Evolutionary conservation across 73 alveolate species (phyloP).

Genomic region (Blepharisma stoltei): DNA sequence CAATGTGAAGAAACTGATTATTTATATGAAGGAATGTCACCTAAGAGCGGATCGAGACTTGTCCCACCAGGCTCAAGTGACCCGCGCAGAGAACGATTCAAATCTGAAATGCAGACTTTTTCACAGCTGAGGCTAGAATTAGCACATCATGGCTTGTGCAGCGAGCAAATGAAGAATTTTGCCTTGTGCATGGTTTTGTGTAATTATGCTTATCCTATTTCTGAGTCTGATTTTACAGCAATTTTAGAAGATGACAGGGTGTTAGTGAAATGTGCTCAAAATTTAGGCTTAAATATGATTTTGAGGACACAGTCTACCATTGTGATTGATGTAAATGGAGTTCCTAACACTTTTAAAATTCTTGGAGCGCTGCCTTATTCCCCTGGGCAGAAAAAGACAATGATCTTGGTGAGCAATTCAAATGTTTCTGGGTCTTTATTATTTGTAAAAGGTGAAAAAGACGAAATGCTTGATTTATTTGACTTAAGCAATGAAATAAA

Average conservation of each 20-base stretch:
- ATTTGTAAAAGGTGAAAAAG: constrained; percentile 12
- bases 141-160: too few species aligned
- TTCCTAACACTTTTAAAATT: not conserved
- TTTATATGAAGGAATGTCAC: too few species aligned
- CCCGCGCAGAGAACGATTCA: too few species aligned
- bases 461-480: constrained; percentile 18
- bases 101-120: too few species aligned
- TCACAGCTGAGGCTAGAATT: too few species aligned
- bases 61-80: too few species aligned
- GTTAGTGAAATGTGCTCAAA: not conserved
- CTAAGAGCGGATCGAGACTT: too few species aligned
- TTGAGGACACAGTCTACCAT: not conserved
- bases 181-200: not conserved
- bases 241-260: constrained; percentile 9
- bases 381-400: not conserved
- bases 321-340: not conserved
- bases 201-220: not conserved
- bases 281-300: not conserved
- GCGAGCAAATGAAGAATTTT: not conserved
- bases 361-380: not conserved
- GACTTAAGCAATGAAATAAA: not conserved
- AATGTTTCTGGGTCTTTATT: not conserved
- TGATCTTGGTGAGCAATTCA: not conserved
- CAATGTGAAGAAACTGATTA: not conserved
- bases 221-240: too few species aligned